A percentile compares a stretch with the other conserved stretches of the same genome.
phyloP scores from a whole-genome alignment of 148 eudicot genomes.

The Camellia lanceoleosa region DNA sequence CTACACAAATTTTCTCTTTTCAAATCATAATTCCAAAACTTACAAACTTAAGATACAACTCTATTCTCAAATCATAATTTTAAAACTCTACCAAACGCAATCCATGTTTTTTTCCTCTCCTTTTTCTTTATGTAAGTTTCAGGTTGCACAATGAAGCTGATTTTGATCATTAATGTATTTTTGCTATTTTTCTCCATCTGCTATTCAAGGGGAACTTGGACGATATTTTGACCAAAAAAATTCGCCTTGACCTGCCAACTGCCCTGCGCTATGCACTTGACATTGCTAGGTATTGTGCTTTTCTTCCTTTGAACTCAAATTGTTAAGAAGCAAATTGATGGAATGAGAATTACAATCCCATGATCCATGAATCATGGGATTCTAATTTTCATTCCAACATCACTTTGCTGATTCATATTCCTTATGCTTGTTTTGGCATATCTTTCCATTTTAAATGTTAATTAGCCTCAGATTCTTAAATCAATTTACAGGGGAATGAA shows the following conservation, averaged over 20 bases:
- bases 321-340: neutral
- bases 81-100: too few species aligned
- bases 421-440: neutral
- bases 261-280: slow-evolving; percentile 45
- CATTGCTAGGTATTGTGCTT: slow-evolving; percentile 34
- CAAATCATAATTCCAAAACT: too few species aligned
- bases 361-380: too few species aligned
- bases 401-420: neutral
- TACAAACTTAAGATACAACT: too few species aligned
- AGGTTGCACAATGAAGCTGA: neutral
- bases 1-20: too few species aligned
- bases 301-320: neutral
- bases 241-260: slow-evolving; percentile 30
- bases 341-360: neutral
- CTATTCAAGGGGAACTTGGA: slow-evolving; percentile 33
- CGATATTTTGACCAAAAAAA: slow-evolving; percentile 28
- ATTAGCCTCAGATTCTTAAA: neutral
- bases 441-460: neutral
- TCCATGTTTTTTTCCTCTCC: neutral
- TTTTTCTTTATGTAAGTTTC: neutral
- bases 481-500: slow-evolving; percentile 39
- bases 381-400: neutral
- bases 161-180: neutral
- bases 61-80: too few species aligned
- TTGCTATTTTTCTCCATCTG: neutral